Conservation (phyloP, 805 yeast species). For the Cyberlindnera suaveolens region DNA sequence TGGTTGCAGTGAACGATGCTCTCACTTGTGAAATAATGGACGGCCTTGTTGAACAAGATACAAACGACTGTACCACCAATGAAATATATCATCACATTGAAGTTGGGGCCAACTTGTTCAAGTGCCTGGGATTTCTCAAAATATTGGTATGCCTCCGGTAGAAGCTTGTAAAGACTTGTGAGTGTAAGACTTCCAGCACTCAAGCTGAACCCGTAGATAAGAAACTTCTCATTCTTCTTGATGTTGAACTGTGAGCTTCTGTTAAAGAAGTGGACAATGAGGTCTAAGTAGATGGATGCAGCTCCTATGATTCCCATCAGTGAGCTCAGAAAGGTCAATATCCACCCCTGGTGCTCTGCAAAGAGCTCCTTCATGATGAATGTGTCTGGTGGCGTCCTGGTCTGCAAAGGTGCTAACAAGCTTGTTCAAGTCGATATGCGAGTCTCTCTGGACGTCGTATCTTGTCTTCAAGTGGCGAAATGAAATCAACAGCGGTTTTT, state of each 20-base stretch:
- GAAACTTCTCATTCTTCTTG: constrained; percentile 53
- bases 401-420: neutral
- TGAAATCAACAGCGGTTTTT: too few species aligned
- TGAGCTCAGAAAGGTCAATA: constrained; percentile 58
- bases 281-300: constrained; percentile 55
- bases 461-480: too few species aligned
- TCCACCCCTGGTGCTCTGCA: constrained; percentile 48
- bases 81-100: constrained; percentile 39
- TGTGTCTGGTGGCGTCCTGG: neutral
- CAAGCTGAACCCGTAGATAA: constrained; percentile 69
- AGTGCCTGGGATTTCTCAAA: constrained; percentile 25
- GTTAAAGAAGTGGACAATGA: constrained; percentile 41
- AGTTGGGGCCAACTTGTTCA: constrained; percentile 25
- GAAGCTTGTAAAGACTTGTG: constrained; percentile 67
- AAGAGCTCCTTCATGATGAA: neutral
- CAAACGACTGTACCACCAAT: constrained; percentile 60
- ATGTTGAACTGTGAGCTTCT: constrained; percentile 43
- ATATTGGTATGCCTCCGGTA: constrained; percentile 62
- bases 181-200: constrained; percentile 79
- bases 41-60: constrained; percentile 49
- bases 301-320: constrained; percentile 70
- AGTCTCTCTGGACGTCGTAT: neutral
- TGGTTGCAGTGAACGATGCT: constrained; percentile 85
- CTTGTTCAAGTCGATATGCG: neutral
- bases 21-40: constrained; percentile 74